Evolutionary conservation across 495 filamentous ascomycete genomes (phyloP), one percentile per base, ranked within the genome.

Genomic region (Lophiotrema nucula): DNA sequence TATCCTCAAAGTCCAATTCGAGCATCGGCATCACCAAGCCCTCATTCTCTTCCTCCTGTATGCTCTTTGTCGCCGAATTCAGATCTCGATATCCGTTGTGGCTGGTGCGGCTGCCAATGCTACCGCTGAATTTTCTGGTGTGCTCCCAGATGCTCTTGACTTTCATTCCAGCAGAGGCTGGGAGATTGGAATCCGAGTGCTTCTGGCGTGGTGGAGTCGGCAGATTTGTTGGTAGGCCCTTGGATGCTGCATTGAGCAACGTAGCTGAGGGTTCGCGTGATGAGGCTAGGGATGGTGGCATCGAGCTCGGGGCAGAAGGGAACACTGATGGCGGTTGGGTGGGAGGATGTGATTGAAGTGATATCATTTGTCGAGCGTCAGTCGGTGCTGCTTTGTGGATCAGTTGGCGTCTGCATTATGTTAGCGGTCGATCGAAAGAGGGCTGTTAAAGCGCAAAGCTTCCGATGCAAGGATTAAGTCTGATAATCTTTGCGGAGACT

Each of bases 381-480:
- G 56, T n/a, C 37, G 55, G 52, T 38, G 66, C 68, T 62, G 70
- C 70, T 46, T 67, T 59, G 53, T 64, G 68, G 53, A 71, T 56
- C 24, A 60, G 62, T 19, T 37, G 33, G 52, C 66, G 60, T 46
- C 68, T 69, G 45, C 8, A 19, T n/a, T 24, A 22, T 25, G 27
- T 37, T 49, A 47, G 31, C n/a, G 8, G 31, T 8, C 8, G 31
- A 35, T 35, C n/a, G 31, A 35, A 35, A 8, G 11, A 13, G 19
- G 18, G 39, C 19, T 21, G 19, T 13, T 21, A 43, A 43, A 43
- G 39, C 8, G 8, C 8, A 35, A 43, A 18, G 19, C 19, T 21
- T 43, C 18, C 19, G 39, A 11, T 35, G 31, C 31, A 15, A 35
- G 31, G 15, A 8, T 8, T 8, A 15, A 8, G 31, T 35, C 31